Evolutionary conservation across 176 grass and related monocot genomes (phyloP), one percentile per base, ranked within the genome.

Genomic region (Puccinellia tenuiflora): DNA sequence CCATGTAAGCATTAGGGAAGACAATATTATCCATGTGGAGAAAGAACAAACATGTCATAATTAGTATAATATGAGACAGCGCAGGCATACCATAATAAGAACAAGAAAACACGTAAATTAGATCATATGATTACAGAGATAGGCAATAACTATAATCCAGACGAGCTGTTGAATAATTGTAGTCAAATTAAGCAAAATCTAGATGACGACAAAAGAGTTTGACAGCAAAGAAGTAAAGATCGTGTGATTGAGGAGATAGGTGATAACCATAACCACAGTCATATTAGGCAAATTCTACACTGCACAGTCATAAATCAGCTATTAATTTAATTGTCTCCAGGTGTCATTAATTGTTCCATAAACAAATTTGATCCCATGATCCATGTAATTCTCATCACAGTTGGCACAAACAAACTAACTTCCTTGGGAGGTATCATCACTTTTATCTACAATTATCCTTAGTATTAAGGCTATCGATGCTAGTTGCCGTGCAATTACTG

Each of bases 1-100:
- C 25, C 20, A 73, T 78, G 17, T 56, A 38, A 86, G 52, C 48
- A 82, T 43, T 4, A 63, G 7, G 39, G 11, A 68, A 18, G 78
- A 33, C 6, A 74, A 21, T 22, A 33, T 35, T 45, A 81, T 72
- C 24, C 66, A 73, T 78, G 43, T 24, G 0, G 2, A 77, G 25
- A 45, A 63, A 82, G 15, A 78, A 60, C 20, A 79, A 3, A 51
- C 20, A 62, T 62, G 17, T 5, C 80, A 79, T 72, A 73, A 78
- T 34, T 83, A 43, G 1, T 3, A 83, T 82, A 75, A 37, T 11
- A 24, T 5, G 16, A 68, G 29, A 50, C 51, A 33, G 31, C 17
- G 12, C n/a, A 61, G 25, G 29, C 54, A 60, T 60, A 72, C 15
- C 18, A 43, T 45, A 73, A 33, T 50, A 66, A 61, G 33, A 3